Base-by-base conservation (phyloP, 2,329 filamentous ascomycete species). In the Verruconis gallopava region DNA sequence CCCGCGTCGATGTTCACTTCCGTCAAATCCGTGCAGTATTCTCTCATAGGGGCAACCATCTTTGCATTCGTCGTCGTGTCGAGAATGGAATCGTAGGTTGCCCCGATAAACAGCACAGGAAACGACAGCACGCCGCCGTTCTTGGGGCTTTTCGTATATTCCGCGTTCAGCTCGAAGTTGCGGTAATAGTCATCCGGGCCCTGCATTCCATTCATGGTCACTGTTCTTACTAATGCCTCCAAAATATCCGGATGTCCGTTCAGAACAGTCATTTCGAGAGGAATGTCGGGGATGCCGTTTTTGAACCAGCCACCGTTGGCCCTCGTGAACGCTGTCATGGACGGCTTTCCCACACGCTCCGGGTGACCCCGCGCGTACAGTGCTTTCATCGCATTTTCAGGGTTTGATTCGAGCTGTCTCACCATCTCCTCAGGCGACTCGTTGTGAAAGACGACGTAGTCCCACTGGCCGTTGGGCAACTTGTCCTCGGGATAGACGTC, bases 401-500 rank as follows among this genome's bases (percentile, higher is more conserved):
- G 21, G 9, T 54, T 42, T 1, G 44, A 43, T 1, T 54, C 54
- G 20, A 56, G 56, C 5, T 45, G 37, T 15, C 48, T 45, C n/a
- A 45, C 38, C 25, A 42, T 47, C 13, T 47, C 19, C 4, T 49
- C 51, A 1, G 51, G 39, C 5, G 52, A n/a, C 4, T 48, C 35
- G 30, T 56, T 51, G 43, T 62, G 60, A 47, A 52, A 58, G 12
- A 43, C 45, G 46, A 55, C 51, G 47, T 63, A 63, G 3, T 54
- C 50, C 50, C 53, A 62, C 42, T 60, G 59, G 3, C 58, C 60
- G 30, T 51, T 55, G 1, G 60, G 56, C 36, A 58, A 67, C 46
- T 68, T 40, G 21, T 63, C 60, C 13, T 52, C 55, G 1, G 68
- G 67, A 46, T 71, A 71, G 6, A 67, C 39, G 1, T 64, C 58